Percentiles rank a stretch among this genome's conserved stretches.
phyloP scores from a whole-genome alignment of 345 rosid genomes.

The Moricandia moricandioides region DNA sequence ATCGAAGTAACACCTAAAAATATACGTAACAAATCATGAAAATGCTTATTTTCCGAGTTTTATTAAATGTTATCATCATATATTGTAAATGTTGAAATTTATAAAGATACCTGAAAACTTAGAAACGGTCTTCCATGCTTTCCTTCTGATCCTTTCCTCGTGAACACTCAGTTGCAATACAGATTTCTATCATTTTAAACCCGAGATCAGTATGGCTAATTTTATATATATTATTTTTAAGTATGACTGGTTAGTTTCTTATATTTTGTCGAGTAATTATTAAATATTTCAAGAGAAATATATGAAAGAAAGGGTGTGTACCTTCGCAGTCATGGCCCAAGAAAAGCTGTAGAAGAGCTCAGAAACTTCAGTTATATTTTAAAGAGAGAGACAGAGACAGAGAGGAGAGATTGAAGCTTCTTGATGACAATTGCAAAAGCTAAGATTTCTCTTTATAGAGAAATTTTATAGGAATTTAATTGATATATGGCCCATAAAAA shows the following conservation, averaged over 20 bases:
- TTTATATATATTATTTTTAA: not conserved
- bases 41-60: not conserved
- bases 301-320: not conserved
- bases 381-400: not conserved
- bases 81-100: not conserved
- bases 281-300: not conserved
- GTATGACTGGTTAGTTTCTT: not conserved
- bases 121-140: constrained; percentile 51
- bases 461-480: not conserved
- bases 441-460: not conserved
- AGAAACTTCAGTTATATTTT: not conserved
- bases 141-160: constrained; percentile 48
- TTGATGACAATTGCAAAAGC: constrained; percentile 14
- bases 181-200: constrained; percentile 46
- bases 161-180: constrained; percentile 48
- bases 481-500: constrained; percentile 6
- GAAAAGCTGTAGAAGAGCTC: not conserved
- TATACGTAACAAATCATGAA: not conserved
- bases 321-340: constrained; percentile 19
- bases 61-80: not conserved
- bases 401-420: constrained; percentile 2
- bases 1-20: constrained; percentile 49
- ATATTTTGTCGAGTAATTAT: not conserved
- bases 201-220: not conserved
- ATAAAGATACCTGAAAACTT: constrained; percentile 44